Conservation (phyloP, 2,329 filamentous ascomycete species). For the Pezicula neosporulosa region DNA sequence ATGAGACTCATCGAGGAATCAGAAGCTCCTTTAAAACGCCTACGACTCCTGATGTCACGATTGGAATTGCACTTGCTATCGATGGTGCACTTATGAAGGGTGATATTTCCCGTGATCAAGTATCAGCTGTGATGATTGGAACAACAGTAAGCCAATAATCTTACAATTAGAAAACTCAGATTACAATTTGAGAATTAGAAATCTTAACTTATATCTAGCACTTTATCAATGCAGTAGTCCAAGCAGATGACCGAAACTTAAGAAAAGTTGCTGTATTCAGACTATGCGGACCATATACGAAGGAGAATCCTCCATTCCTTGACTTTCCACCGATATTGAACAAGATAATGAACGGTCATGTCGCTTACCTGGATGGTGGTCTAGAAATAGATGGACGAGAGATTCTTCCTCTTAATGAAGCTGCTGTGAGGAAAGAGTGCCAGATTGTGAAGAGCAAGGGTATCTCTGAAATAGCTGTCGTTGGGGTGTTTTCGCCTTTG, state of each 20-base stretch:
- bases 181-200: too few relatives aligned
- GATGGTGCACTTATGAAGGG: too few relatives aligned
- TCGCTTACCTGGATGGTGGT: slow-evolving; percentile 40
- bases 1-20: too few relatives aligned
- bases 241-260: slow-evolving; percentile 39
- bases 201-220: too few relatives aligned
- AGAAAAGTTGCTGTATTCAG: slow-evolving; percentile 42
- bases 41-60: too few relatives aligned
- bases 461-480: slow-evolving; percentile 36
- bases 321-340: slow-evolving; percentile 40
- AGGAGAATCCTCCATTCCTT: slow-evolving; percentile 40
- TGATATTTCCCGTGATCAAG: too few relatives aligned
- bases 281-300: slow-evolving; percentile 41
- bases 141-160: too few relatives aligned
- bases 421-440: slow-evolving; percentile 33
- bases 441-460: slow-evolving; percentile 31
- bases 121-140: too few relatives aligned
- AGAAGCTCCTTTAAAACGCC: too few relatives aligned
- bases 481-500: slow-evolving; percentile 44
- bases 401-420: slow-evolving; percentile 34
- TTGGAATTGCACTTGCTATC: too few relatives aligned
- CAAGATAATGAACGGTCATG: slow-evolving; percentile 37
- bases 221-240: slow-evolving; percentile 46
- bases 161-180: too few relatives aligned
- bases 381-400: slow-evolving; percentile 46